phyloP scores from a whole-genome alignment of 306 rosid species.

The Medicago ruthenica region DNA sequence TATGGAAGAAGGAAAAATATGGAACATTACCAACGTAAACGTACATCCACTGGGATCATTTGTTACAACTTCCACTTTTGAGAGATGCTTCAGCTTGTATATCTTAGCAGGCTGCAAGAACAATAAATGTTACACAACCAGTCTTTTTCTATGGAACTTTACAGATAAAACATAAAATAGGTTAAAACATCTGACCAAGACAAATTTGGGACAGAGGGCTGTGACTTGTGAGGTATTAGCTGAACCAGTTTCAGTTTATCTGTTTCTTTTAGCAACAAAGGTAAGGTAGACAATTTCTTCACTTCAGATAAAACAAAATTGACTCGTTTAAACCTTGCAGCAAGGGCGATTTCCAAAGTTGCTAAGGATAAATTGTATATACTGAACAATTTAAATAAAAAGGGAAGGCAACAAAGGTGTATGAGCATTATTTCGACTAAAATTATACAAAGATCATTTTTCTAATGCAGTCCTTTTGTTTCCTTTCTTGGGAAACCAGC shows the following conservation, averaged over 20 bases:
- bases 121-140: constrained; percentile 28
- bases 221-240: constrained; percentile 17
- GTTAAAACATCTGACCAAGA: constrained; percentile 5
- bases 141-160: not conserved
- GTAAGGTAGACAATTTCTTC: constrained; percentile 29
- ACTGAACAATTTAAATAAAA: constrained; percentile 4
- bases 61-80: constrained; percentile 87
- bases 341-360: constrained; percentile 17
- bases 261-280: constrained; percentile 38
- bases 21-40: constrained; percentile 81
- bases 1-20: constrained; percentile 27
- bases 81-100: constrained; percentile 95
- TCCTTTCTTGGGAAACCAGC: not conserved
- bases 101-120: constrained; percentile 84
- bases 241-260: constrained; percentile 4
- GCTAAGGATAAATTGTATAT: constrained; percentile 8
- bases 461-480: not conserved
- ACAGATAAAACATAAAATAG: constrained; percentile 21
- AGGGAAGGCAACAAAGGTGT: not conserved
- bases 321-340: constrained; percentile 24
- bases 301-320: constrained; percentile 34
- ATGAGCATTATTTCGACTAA: constrained; percentile 5
- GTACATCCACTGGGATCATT: constrained; percentile 92
- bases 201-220: constrained; percentile 11
- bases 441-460: not conserved